Conservation (phyloP, 352 stramenopile genomes). For the Pythium inflatum region DNA sequence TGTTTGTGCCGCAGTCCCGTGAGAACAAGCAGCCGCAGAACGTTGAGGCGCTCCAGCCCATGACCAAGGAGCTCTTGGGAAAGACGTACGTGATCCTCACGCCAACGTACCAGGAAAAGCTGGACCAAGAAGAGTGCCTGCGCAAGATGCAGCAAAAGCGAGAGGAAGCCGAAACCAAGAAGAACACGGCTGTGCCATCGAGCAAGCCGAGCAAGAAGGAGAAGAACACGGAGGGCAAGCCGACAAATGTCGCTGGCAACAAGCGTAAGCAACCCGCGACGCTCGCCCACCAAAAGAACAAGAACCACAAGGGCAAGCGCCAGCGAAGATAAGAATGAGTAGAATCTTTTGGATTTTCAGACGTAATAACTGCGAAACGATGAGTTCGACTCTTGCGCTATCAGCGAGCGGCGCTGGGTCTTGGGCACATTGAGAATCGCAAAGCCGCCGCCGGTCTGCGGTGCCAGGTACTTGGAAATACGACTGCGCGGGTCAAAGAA, state of each 20-base stretch:
- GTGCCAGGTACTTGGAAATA: constrained; percentile 46
- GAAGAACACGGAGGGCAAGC: constrained; percentile 25
- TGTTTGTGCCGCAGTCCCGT: constrained; percentile 75
- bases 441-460: constrained; percentile 6
- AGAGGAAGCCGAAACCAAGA: constrained; percentile 24
- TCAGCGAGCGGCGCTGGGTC: constrained; percentile 30
- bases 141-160: constrained; percentile 44
- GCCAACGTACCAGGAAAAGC: constrained; percentile 56
- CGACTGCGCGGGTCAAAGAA: constrained; percentile 33
- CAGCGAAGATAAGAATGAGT: constrained; percentile 25
- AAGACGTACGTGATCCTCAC: constrained; percentile 72
- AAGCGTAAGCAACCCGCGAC: constrained; percentile 27
- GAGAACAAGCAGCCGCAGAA: constrained; percentile 20
- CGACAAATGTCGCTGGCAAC: constrained; percentile 3
- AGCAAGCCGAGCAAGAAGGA: constrained; percentile 32
- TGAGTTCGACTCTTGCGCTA: constrained; percentile 30
- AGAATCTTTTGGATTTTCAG: constrained; percentile 9
- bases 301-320: constrained; percentile 34
- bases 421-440: constrained; percentile 32
- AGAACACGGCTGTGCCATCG: not conserved
- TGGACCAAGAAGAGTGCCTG: constrained; percentile 39
- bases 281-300: constrained; percentile 48
- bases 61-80: constrained; percentile 68
- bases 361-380: constrained; percentile 36
- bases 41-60: constrained; percentile 34